Percentiles rank a stretch among this genome's conserved stretches.
Conservation (phyloP, 225 moss, liverwort and hornwort species). For the Climacium dendroides region DNA sequence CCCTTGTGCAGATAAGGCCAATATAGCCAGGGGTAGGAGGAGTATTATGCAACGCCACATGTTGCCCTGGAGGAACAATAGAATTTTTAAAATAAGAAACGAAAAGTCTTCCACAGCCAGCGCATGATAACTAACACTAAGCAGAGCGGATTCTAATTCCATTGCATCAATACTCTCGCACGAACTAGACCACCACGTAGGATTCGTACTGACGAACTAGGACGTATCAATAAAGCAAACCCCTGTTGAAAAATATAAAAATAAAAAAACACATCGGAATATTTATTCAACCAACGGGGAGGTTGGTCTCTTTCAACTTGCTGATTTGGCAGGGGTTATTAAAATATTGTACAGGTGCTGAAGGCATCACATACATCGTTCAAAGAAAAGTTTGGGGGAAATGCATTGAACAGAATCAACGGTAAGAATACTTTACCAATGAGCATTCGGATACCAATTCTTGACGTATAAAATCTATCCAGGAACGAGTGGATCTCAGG, state of each 20-base stretch:
- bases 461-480: conserved; percentile 83
- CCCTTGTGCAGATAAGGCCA: conserved; percentile 66
- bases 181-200: background rate
- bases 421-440: conserved; percentile 37
- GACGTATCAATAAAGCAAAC: background rate
- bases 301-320: background rate
- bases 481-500: conserved; percentile 89
- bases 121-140: background rate
- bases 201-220: background rate
- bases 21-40: conserved; percentile 49
- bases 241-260: background rate
- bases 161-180: background rate
- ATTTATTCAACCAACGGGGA: background rate
- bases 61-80: conserved; percentile 47
- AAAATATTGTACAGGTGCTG: background rate
- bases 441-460: conserved; percentile 90
- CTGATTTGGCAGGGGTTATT: background rate
- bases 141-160: background rate
- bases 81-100: background rate
- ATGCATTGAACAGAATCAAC: background rate
- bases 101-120: background rate
- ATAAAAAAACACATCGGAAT: too few relatives aligned
- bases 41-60: conserved; percentile 73
- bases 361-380: background rate
- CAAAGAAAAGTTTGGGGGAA: background rate